These are phyloP conservation scores for Alliaria petiolata DNA, from an alignment of 345 rosid species.

Conservation along the genomic window DNA sequence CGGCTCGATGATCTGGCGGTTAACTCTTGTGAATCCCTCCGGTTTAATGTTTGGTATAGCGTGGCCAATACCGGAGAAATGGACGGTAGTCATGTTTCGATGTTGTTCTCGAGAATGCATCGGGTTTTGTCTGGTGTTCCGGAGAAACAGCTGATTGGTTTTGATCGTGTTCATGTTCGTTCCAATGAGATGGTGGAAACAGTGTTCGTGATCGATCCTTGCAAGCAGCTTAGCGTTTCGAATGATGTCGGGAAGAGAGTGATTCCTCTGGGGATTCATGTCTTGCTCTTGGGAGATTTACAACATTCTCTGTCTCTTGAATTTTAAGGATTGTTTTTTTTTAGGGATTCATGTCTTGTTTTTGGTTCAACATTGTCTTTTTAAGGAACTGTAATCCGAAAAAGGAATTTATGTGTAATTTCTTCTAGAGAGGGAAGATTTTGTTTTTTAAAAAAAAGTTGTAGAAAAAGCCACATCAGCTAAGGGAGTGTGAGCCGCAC, in stretches of 20 bases:
- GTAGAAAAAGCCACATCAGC: slow-evolving; percentile 5
- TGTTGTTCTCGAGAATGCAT: slow-evolving; percentile 62
- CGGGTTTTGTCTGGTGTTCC: slow-evolving; percentile 45
- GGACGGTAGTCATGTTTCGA: slow-evolving; percentile 71
- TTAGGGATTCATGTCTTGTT: too few species aligned
- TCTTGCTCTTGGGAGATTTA: slow-evolving; percentile 53
- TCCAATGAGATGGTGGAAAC: slow-evolving; percentile 38
- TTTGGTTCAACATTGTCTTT: too few species aligned
- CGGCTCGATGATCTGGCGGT: slow-evolving; percentile 35
- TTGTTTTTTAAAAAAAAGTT: too few species aligned
- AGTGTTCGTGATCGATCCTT: slow-evolving; percentile 64
- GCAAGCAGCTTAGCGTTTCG: slow-evolving; percentile 60
- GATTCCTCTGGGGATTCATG: slow-evolving; percentile 57
- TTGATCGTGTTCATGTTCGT: slow-evolving; percentile 59
- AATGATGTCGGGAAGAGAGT: slow-evolving; percentile 56
- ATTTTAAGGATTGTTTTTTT: slow-evolving; percentile 18
- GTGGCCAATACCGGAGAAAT: slow-evolving; percentile 58
- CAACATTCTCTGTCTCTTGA: slow-evolving; percentile 50
- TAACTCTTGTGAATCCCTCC: slow-evolving; percentile 47
- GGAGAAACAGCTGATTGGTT: slow-evolving; percentile 68
- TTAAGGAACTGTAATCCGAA: background rate
- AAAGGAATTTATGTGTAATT: background rate
- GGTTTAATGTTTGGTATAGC: slow-evolving; percentile 42
- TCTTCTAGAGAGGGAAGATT: background rate
- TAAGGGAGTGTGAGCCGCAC: slow-evolving; percentile 10